A percentile compares a stretch with the other conserved stretches of the same genome.
These are phyloP conservation scores for Talaromyces stipitatus DNA, from an alignment of 495 filamentous ascomycete species.

Conservation along the genomic window DNA sequence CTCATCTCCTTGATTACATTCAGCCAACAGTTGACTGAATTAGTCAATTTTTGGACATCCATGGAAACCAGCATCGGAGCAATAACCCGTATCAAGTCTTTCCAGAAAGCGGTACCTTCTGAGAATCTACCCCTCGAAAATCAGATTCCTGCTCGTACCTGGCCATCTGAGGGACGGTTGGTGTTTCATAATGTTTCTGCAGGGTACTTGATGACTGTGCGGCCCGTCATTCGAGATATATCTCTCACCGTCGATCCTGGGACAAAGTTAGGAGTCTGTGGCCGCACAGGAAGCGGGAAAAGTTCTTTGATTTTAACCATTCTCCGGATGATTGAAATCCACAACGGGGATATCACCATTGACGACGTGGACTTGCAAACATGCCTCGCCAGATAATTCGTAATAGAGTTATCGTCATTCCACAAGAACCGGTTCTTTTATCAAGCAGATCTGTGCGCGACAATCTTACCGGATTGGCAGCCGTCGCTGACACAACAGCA, in stretches of 20 bases:
- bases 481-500: constrained; percentile 50
- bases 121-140: constrained; percentile 2
- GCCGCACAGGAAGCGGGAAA: constrained; percentile 29
- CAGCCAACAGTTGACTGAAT: constrained; percentile 33
- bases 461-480: constrained; percentile 85
- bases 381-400: constrained; percentile 84
- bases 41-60: constrained; percentile 19
- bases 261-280: constrained; percentile 25
- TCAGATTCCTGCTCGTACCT: constrained; percentile 8
- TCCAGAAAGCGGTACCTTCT: not conserved
- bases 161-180: not conserved
- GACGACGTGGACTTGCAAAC: constrained; percentile 79
- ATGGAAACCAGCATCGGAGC: constrained; percentile 17
- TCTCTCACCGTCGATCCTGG: constrained; percentile 13
- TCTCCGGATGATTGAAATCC: constrained; percentile 13
- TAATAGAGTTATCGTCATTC: constrained; percentile 91
- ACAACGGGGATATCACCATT: constrained; percentile 69
- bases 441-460: constrained; percentile 78
- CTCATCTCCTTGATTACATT: constrained; percentile 47
- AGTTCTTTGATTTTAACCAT: constrained; percentile 29
- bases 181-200: constrained; percentile 21
- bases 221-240: constrained; percentile 26
- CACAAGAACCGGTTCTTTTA: constrained; percentile 94
- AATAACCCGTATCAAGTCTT: constrained; percentile 10
- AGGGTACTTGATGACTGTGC: constrained; percentile 37